Conservation (phyloP, 148 eudicot genomes). For the Selenicereus undatus region DNA sequence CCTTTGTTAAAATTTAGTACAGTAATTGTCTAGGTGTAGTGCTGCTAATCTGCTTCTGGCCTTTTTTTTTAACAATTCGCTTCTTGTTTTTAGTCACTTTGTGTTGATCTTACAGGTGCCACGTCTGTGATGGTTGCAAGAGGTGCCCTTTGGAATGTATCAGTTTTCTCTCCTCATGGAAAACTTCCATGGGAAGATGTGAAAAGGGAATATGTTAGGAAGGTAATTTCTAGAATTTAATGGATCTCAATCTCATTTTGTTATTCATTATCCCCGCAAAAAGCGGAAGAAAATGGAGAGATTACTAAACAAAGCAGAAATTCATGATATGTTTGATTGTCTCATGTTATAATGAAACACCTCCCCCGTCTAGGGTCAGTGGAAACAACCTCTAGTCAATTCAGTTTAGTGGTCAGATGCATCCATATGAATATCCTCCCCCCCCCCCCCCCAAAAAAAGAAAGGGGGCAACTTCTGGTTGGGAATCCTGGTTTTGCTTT, state of each 20-base stretch:
- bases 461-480: background rate
- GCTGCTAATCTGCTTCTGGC: background rate
- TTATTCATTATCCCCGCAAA: too few relatives aligned
- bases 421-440: background rate
- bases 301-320: too few relatives aligned
- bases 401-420: background rate
- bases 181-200: conserved; percentile 67
- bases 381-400: background rate
- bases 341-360: too few relatives aligned
- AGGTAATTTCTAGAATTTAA: conserved; percentile 44
- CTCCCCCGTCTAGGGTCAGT: background rate
- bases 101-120: conserved; percentile 51
- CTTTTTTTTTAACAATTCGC: background rate
- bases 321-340: background rate
- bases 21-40: background rate
- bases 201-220: conserved; percentile 74
- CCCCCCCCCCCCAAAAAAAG: background rate
- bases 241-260: too few relatives aligned
- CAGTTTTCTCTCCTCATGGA: conserved; percentile 72
- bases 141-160: conserved; percentile 95
- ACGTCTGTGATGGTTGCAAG: conserved; percentile 87
- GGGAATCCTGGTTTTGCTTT: background rate
- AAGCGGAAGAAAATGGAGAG: too few relatives aligned
- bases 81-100: background rate
- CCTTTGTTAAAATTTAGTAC: background rate